Conservation (phyloP, 192 early-diverging fungal species). For the Coemansia sp. region DNA sequence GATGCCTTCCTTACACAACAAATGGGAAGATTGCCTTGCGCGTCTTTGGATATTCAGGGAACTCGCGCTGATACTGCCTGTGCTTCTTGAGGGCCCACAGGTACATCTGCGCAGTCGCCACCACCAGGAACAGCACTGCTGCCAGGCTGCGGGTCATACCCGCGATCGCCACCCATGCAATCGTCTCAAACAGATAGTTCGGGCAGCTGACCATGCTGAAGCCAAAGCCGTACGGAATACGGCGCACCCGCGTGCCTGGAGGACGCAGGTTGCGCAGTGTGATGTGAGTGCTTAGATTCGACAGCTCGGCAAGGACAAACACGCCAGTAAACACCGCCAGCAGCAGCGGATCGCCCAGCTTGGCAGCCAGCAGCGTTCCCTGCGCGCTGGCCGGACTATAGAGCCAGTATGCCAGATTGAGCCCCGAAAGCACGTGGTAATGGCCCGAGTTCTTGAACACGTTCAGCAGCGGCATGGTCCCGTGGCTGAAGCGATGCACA, state of each 20-base stretch:
- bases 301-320: conserved; percentile 66
- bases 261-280: conserved; percentile 90
- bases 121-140: conserved; percentile 63
- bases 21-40: conserved; percentile 78
- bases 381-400: conserved; percentile 76
- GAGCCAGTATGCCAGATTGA: conserved; percentile 81
- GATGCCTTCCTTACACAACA: conserved; percentile 14
- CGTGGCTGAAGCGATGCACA: conserved; percentile 89
- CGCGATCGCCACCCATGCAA: conserved; percentile 75
- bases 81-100: conserved; percentile 97
- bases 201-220: conserved; percentile 86
- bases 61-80: conserved; percentile 83
- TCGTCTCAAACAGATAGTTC: conserved; percentile 89
- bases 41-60: conserved; percentile 82
- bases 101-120: conserved; percentile 83
- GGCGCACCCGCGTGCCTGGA: conserved; percentile 75
- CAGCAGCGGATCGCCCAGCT: conserved; percentile 43
- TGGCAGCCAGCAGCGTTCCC: conserved; percentile 30
- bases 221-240: conserved; percentile 89
- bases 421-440: conserved; percentile 84
- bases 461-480: conserved; percentile 93
- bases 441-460: conserved; percentile 94
- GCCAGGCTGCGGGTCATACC: conserved; percentile 68
- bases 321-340: conserved; percentile 28
- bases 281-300: conserved; percentile 79